phyloP scores from a whole-genome alignment of 1,284 basidiomycete species.

The Xerocomus minutiporus region DNA sequence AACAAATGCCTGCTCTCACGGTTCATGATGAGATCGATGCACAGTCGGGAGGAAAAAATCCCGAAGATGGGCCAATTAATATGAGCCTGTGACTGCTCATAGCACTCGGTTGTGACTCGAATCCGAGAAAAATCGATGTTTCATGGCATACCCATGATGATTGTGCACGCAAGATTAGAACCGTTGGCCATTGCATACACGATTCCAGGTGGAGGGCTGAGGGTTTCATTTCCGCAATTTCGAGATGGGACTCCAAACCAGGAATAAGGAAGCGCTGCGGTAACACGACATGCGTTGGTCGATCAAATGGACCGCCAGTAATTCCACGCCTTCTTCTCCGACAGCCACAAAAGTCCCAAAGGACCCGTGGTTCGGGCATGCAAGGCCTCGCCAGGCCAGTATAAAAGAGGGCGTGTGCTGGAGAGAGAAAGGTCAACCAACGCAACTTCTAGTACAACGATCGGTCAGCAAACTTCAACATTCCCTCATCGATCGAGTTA shows the following conservation, averaged over 20 bases:
- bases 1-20: background rate
- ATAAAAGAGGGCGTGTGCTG: constrained; percentile 10
- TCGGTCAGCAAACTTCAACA: constrained; percentile 11
- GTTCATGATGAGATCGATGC: background rate
- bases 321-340: background rate
- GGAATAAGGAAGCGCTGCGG: constrained; percentile 8
- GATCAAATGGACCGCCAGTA: constrained; percentile 1
- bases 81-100: no score
- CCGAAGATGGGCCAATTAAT: background rate
- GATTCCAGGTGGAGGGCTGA: background rate
- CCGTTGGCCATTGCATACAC: background rate
- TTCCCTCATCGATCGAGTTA: background rate
- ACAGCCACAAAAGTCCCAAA: background rate
- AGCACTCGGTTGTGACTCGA: background rate
- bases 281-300: background rate
- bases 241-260: background rate
- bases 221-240: constrained; percentile 11
- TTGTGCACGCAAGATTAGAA: no score
- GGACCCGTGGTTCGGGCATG: background rate
- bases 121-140: background rate
- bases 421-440: constrained; percentile 1
- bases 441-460: background rate
- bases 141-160: background rate
- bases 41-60: background rate
- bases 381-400: constrained; percentile 1